Conservation (phyloP, 371 early-diverging fungal genomes). For the Synchytrium microbalum region DNA sequence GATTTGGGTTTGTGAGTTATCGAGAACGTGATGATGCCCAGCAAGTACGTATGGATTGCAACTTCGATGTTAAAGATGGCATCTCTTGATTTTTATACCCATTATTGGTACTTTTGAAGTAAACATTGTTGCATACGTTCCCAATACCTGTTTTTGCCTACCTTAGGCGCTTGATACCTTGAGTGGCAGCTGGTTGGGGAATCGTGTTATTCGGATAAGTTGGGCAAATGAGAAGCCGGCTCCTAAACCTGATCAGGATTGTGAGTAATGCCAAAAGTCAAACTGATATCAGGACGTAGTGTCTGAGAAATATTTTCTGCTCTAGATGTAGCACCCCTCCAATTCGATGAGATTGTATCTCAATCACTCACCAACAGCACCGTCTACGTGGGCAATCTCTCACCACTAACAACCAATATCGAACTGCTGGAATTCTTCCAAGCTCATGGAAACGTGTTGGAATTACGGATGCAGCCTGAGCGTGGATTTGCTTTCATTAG, state of each 20-base stretch:
- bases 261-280: constrained; percentile 2
- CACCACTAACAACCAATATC: constrained; percentile 14
- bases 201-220: constrained; percentile 54
- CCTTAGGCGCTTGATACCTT: constrained; percentile 60
- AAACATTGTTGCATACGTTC: neutral
- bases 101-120: neutral
- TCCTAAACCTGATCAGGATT: constrained; percentile 8
- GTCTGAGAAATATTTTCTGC: neutral
- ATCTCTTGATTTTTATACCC: neutral
- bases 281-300: neutral
- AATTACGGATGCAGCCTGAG: constrained; percentile 74
- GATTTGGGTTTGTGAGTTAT: constrained; percentile 79
- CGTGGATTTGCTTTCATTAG: constrained; percentile 88
- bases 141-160: neutral
- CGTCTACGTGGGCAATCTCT: constrained; percentile 63
- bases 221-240: constrained; percentile 73
- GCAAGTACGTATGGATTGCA: neutral
- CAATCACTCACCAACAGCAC: constrained; percentile 65
- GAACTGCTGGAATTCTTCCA: constrained; percentile 70
- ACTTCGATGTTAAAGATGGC: neutral
- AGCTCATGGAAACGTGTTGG: constrained; percentile 63
- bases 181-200: constrained; percentile 64
- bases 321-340: neutral
- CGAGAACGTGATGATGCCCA: constrained; percentile 46
- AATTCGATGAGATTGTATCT: neutral